Conservation (phyloP, 805 yeast species). For the Starmerella geochares region DNA sequence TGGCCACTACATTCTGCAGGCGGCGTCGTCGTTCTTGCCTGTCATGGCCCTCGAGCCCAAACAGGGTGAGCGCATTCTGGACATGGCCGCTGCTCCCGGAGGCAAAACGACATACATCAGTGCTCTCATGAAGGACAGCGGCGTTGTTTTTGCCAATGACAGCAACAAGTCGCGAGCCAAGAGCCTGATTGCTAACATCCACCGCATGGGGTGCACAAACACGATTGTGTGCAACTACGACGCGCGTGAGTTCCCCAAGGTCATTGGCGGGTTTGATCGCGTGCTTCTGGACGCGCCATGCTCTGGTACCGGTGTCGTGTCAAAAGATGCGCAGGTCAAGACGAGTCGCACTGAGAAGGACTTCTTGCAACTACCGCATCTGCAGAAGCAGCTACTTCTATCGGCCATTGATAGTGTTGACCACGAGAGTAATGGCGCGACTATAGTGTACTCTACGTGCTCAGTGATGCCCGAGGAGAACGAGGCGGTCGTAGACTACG, state of each 20-base stretch:
- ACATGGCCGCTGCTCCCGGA: conserved; percentile 99
- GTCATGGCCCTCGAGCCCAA: conserved; percentile 98
- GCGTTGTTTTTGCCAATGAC: conserved; percentile 94
- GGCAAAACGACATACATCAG: conserved; percentile 93
- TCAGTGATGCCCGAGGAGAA: conserved; percentile 97
- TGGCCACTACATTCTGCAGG: conserved; percentile 95
- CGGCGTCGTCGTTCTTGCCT: conserved; percentile 95
- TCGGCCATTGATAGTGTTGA: conserved; percentile 97
- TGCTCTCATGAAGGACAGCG: conserved; percentile 96
- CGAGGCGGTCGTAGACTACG: conserved; percentile 97
- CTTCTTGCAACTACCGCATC: conserved; percentile 89
- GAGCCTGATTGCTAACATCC: conserved; percentile 92
- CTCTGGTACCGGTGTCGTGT: conserved; percentile 98
- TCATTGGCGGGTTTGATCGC: conserved; percentile 96
- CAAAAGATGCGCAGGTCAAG: conserved; percentile 92
- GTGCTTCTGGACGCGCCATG: conserved; percentile 96
- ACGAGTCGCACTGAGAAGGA: conserved; percentile 90
- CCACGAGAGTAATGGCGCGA: conserved; percentile 69
- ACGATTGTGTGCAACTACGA: conserved; percentile 95
- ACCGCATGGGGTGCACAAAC: conserved; percentile 91
- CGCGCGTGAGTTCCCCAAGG: conserved; percentile 96
- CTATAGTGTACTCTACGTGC: conserved; percentile 94
- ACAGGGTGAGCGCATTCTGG: conserved; percentile 87
- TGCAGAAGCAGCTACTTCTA: conserved; percentile 84
- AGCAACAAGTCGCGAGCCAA: conserved; percentile 93